Base-by-base conservation (phyloP, 1,284 basidiomycete genomes). In the Puccinia hordei region DNA sequence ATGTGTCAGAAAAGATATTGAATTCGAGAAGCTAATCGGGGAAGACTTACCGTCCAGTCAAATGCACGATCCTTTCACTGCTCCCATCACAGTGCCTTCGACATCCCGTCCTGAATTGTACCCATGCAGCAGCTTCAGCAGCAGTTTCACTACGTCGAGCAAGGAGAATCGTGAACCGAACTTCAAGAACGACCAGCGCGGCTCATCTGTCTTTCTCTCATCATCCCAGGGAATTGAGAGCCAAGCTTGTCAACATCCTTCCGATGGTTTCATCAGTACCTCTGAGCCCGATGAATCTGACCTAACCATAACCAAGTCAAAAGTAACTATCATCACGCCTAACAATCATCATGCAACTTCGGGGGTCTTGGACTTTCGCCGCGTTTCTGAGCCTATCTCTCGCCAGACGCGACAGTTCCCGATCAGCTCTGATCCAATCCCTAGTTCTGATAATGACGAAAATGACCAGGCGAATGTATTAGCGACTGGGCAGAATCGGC, bases 341-440 rank as follows among this genome's bases (percentile, higher is more conserved):
- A 49, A 49, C 35, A 63, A 61, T 22, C 73, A 65, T 51, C 57
- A 51, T 9, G 27, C 41, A 46, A 46, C 46, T 13, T 17, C 55
- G 12, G n/a, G 9, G 38, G 15, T 33, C 12, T n/a, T 63, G 3
- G 41, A 75, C 41, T 24, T n/a, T 49, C 53, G 71, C 12, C 73
- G 44, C 2, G 24, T 63, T 22, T 75, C 73, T 49, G 73, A 75
- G 59, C 73, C 73, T 17, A 51, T 75, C 59, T 49, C 73, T 41
- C 73, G 73, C 9, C 61, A 51, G 15, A 71, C 65, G 35, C 49
- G 44, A 30, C 73, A 30, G 41, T 30, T 41, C 13, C 57, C 65
- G 44, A 69, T 69, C 51, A 78, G 76, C 24, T 78, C 76, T 27
- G 76, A 78, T 71, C 76, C 76, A 22, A 78, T 71, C 51, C 15